Evolutionary conservation across 2,329 filamentous ascomycete genomes (phyloP), one percentile per base, ranked within the genome.

Genomic region (Aspergillus ochraceoroseus): DNA sequence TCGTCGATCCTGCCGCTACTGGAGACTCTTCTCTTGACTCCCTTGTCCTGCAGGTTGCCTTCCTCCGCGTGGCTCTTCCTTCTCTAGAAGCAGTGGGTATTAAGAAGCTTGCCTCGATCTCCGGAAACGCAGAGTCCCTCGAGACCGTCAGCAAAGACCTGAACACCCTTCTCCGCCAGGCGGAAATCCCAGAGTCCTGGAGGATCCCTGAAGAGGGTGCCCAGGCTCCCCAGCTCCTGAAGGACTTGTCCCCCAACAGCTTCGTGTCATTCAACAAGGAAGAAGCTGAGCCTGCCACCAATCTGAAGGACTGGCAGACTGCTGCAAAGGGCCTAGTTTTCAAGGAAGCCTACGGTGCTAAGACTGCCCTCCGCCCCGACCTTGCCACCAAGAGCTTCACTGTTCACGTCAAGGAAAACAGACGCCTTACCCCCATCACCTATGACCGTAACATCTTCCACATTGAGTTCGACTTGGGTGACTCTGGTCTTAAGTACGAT

Each of bases 371-470:
- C 27, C 85, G 92, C 38, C 92, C 92, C 7, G 92, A 98, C 58
- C 73, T 94, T 39, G 71, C 83, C 7, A 80, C 87, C 59, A 88
- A 90, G 77, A 96, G 90, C 2, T 82, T 78, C 57, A 86, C 87
- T 28, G 84, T 95, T 38, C 83, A 81, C 39, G 89, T 98, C 66
- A 87, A 94, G 73, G 92, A 96, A 73, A 95, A 94, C 71, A 86
- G 92, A 47, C 82, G 92, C 49, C 77, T 98, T 40, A 98, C 92
- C 0, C 92, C 92, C 2, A 58, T 68, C 15, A 84, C 82, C 20
- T 98, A 98, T 62, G 89, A 96, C 66, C 87, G 92, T 55, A 95
- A 98, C 75, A 96, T 98, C 67, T 98, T 98, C 83, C 92, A 98
- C 71, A 96, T 98, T 48, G 92, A 98, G 69, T 98, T 98, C 58